Evolutionary conservation across 805 yeast species (phyloP).

Genomic region (Debaryomyces prosopidis): DNA sequence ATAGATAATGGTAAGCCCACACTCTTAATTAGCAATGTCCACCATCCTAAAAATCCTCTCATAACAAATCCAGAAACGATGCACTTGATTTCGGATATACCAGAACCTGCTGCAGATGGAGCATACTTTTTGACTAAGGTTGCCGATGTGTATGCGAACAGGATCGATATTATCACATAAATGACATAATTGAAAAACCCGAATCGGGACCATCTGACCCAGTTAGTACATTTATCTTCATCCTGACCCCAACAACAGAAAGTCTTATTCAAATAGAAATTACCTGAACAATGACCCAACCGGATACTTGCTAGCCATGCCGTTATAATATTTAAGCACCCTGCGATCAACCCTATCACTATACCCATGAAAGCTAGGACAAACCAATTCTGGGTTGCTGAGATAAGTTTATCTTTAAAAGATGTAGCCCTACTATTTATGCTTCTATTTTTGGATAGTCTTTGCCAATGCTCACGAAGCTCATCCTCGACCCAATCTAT

Average conservation of each 20-base stretch:
- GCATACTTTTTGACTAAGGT: constrained; percentile 68
- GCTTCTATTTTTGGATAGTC: constrained; percentile 20
- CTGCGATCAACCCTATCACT: constrained; percentile 81
- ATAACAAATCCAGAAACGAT: constrained; percentile 87
- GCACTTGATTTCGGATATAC: constrained; percentile 94
- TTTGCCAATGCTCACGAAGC: constrained; percentile 43
- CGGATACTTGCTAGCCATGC: constrained; percentile 82
- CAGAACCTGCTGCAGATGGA: constrained; percentile 95
- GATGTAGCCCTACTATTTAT: constrained; percentile 13
- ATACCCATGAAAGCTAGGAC: constrained; percentile 76
- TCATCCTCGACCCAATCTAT: constrained; percentile 73
- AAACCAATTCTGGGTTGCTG: constrained; percentile 62
- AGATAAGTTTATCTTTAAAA: constrained; percentile 25
- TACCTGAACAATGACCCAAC: constrained; percentile 72
- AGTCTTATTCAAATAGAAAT: constrained; percentile 66
- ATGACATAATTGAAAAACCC: constrained; percentile 50
- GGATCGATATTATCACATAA: constrained; percentile 59
- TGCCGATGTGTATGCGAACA: constrained; percentile 67
- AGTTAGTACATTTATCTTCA: constrained; percentile 54
- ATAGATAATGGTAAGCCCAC: constrained; percentile 86
- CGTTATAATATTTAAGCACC: constrained; percentile 74
- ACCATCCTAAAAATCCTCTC: constrained; percentile 71
- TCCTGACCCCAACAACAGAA: constrained; percentile 81
- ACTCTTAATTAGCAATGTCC: constrained; percentile 73
- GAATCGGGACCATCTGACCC: constrained; percentile 66